Conservation (phyloP, 768 basidiomycete genomes). For the Pulveroboletus sp. region DNA sequence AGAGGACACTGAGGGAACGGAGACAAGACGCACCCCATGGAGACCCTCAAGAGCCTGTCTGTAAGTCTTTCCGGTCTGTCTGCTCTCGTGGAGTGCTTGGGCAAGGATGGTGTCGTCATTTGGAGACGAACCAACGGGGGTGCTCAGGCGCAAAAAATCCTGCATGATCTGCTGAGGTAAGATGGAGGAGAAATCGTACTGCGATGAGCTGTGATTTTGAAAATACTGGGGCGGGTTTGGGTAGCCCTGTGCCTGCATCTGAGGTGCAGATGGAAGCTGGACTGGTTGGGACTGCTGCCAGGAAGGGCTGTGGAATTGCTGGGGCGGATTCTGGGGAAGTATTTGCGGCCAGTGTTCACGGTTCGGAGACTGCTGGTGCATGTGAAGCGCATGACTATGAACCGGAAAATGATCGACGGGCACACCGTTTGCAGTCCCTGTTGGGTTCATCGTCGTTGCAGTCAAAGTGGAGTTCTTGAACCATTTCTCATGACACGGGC, state of each 20-base stretch:
- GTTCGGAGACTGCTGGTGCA: constrained; percentile 20
- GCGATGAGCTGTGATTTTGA: constrained; percentile 16
- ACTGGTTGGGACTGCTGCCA: constrained; percentile 34
- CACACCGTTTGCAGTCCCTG: constrained; percentile 13
- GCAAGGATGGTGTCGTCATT: constrained; percentile 62
- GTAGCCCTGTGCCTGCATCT: constrained; percentile 18
- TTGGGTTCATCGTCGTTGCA: constrained; percentile 17
- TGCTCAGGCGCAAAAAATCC: constrained; percentile 51
- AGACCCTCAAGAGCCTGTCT: constrained; percentile 65
- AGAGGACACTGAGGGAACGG: not conserved
- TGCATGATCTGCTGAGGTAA: constrained; percentile 55
- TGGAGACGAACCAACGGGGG: constrained; percentile 46
- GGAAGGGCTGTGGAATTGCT: constrained; percentile 26
- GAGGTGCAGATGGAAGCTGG: constrained; percentile 35
- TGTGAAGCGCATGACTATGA: constrained; percentile 12
- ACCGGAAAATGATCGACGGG: constrained; percentile 14
- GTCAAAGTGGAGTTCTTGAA: not conserved
- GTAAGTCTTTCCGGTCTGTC: constrained; percentile 46
- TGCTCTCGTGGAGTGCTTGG: constrained; percentile 39
- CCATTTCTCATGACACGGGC: too few species aligned
- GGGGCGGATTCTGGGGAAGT: constrained; percentile 26
- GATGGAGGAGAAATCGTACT: constrained; percentile 33
- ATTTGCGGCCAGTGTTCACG: constrained; percentile 24
- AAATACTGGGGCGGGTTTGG: constrained; percentile 18
- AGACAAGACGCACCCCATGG: constrained; percentile 51